phyloP scores from a whole-genome alignment of 164 flowering plant genomes.

The Dillenia turbinata region DNA sequence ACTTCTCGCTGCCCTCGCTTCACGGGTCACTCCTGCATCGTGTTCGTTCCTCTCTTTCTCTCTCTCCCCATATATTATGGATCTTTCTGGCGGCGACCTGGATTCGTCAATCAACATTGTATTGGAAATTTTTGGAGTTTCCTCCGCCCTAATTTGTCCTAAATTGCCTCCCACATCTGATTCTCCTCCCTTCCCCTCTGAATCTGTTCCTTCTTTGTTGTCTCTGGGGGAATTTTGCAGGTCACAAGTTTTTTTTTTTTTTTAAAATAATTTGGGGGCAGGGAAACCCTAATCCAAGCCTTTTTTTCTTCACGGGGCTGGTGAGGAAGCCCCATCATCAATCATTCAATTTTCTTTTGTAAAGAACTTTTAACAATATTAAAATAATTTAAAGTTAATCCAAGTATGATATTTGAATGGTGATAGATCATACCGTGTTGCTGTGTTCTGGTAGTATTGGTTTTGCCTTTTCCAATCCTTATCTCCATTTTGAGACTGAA shows the following conservation, averaged over 20 bases:
- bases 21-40: constrained; percentile 86
- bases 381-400: too few species aligned
- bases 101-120: too few species aligned
- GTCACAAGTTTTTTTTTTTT: background rate
- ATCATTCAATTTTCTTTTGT: background rate
- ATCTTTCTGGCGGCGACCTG: background rate
- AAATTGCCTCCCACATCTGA: background rate
- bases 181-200: background rate
- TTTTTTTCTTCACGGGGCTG: too few species aligned
- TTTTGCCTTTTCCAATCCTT: too few species aligned
- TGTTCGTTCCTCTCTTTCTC: constrained; percentile 30
- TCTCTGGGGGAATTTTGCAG: background rate
- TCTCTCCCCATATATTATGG: background rate
- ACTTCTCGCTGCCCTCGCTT: constrained; percentile 65
- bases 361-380: background rate
- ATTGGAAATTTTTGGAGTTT: background rate
- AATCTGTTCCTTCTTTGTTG: background rate
- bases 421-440: background rate
- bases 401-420: too few species aligned
- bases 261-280: too few species aligned
- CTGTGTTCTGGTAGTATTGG: background rate
- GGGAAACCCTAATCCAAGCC: too few species aligned
- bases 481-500: background rate
- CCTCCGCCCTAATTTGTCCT: background rate
- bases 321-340: too few species aligned